Conservation (phyloP, 495 filamentous ascomycete species). For the Trichoderma virens region DNA sequence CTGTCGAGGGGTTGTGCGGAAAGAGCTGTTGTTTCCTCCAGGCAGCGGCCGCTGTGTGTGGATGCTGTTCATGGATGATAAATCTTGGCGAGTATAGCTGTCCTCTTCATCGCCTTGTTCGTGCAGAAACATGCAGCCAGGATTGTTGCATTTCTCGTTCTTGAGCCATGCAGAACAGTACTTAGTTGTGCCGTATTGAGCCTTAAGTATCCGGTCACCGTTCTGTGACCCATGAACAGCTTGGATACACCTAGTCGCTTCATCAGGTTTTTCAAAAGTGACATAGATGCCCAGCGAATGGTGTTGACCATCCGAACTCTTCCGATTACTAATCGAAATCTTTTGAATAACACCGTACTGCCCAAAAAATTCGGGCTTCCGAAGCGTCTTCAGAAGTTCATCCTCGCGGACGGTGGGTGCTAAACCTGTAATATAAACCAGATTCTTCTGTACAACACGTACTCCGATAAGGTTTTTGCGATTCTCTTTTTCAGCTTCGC, state of each 20-base stretch:
- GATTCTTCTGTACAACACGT: constrained; percentile 93
- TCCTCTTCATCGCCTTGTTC: constrained; percentile 95
- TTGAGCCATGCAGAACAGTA: constrained; percentile 97
- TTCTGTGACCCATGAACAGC: constrained; percentile 91
- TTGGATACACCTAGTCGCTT: constrained; percentile 80
- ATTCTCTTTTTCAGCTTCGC: constrained; percentile 89
- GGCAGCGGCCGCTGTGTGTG: constrained; percentile 63
- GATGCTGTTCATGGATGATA: constrained; percentile 90
- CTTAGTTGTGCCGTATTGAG: constrained; percentile 96
- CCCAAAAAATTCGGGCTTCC: constrained; percentile 87
- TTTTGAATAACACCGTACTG: constrained; percentile 99
- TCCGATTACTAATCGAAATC: constrained; percentile 95
- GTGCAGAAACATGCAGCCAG: constrained; percentile 95
- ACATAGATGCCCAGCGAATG: constrained; percentile 95
- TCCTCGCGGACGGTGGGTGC: constrained; percentile 87
- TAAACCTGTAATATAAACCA: constrained; percentile 95
- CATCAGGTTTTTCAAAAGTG: constrained; percentile 80
- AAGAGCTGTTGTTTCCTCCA: constrained; percentile 30
- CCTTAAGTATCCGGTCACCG: constrained; percentile 75
- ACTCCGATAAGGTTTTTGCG: constrained; percentile 93
- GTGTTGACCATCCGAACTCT: constrained; percentile 56
- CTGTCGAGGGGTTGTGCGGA: constrained; percentile 44
- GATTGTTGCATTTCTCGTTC: constrained; percentile 85
- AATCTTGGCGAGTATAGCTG: constrained; percentile 88
- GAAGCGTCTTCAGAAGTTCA: constrained; percentile 76